Base-by-base conservation (phyloP, 2,329 filamentous ascomycete genomes). In the Furcasterigmium furcatum region DNA sequence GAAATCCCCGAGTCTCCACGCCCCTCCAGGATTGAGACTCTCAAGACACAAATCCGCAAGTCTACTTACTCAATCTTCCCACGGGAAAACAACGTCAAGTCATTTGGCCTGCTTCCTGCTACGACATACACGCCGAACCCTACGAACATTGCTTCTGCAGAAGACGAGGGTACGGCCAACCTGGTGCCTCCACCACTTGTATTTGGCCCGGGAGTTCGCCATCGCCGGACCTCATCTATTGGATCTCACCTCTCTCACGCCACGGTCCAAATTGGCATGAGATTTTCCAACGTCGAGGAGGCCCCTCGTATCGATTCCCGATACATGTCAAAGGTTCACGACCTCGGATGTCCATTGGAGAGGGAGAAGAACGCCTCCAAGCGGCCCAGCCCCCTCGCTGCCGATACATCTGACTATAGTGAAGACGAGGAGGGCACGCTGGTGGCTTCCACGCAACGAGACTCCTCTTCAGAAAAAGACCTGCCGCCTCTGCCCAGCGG, bases 221-320 rank as follows among this genome's bases (percentile, higher is more conserved):
- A 78, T 56, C 67, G 70, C 16, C 74, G 83, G 38, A 72, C 80
- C 47, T 82, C 81, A 5, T 88, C 84, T 1, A 70, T 82, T 35
- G 72, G 71, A 14, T 87, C 84, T 38, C 79, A 79, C 9, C 34
- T 36, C n/a, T 36, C 34, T 12, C 41, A 43, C 18, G 83, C 83
- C 20, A 88, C 84, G 1, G 84, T 88, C 10, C 84, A 87, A 57
- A 88, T 88, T 43, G 85, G 84, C 2, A 70, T 88, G 14, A 77
- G 85, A 10, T 71, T 88, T 45, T 88, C 84, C 21, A 80, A 74
- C 44, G 72, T 77, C 25, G 66, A 74, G 13, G 75, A 80, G 51
- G 71, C 79, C 50, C 63, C 67, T 1, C 66, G 65, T 14, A 56
- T 65, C 16, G 55, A 62, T 34, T 60, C 43, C 49, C 57, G 48